Base-by-base conservation (phyloP, 129 eudicot species). In the Saussurea involucrata region DNA sequence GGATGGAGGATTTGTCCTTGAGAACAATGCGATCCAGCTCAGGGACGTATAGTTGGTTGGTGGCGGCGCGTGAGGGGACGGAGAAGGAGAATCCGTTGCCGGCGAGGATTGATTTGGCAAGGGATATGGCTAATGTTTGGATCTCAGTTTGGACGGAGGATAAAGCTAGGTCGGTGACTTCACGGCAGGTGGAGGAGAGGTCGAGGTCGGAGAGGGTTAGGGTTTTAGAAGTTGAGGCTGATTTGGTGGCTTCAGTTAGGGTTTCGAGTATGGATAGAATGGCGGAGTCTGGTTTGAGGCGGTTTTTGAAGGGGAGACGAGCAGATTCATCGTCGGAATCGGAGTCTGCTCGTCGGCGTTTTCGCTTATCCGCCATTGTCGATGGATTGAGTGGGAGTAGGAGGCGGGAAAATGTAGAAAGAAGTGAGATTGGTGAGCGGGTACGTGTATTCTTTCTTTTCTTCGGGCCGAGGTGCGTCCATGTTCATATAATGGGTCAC, bases 1-100 rank as follows among this genome's bases (percentile, higher is more conserved):
- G 96, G 0, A 73, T 24, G 4, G 96, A 84, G 6, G 93, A 42
- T 66, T 94, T 91, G 71, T 94, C 96, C 34, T 91, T 94, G 31
- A 94, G 72, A 5, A 94, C 98, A 36, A 94, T 94, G 32, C 98
- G 97, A 25, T 94, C 98, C 46, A 94, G 98, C 74, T 94, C 97
- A 12, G 96, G 92, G 71, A 94, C 95, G 85, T 94, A 91, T 40
- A 94, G 92, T 61, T 91, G 98, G 82, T 91, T 94, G 24, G 89
- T 83, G 90, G 93, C 80, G 85, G 98, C 81, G 82, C 96, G 96
- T 63, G 98, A 94, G 69, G 98, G 98, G 78, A 91, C 93, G 80
- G 88, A 65, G 84, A 91, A 94, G 69, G 97, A 87, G 85, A 90
- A 93, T 12, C 98, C 98, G 79, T 83, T 66, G 13, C 95, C 98